Evolutionary conservation across 2,329 filamentous ascomycete species (phyloP), one percentile per base, ranked within the genome.

Genomic region (Calonectria pseudoturangicola): DNA sequence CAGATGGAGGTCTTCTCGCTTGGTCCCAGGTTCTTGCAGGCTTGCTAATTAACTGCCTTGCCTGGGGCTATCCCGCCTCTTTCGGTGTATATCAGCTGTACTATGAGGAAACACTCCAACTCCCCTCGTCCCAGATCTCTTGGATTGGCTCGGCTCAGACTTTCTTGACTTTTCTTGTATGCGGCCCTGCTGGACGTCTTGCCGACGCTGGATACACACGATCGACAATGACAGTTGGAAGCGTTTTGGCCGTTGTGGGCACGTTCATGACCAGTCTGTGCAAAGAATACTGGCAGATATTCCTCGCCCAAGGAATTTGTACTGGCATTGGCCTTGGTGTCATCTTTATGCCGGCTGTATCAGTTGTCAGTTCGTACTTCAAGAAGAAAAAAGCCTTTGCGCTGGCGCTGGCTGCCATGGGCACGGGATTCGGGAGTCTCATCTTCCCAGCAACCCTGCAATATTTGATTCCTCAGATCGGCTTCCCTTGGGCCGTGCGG

Each of bases 401-500:
- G 7, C 88, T 93, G 56, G 91, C 91, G 2, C 79, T 93, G 7
- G 89, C 90, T 2, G 90, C 91, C 2, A 88, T 87, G 6, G 92
- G 92, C 2, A 90, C 88, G 39, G 89, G 88, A 4, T 84, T 91
- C 9, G 89, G 90, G 4, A 88, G 89, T 36, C 81, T 92, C 13
- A 81, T 91, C 12, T 92, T 90, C 74, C 89, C 91, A 0, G 85
- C 89, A 13, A 85, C 87, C 18, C 89, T 93, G 77, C 87, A 91
- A 76, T 87, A 89, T 62, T 83, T 93, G 21, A 85, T 91, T 8
- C 89, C 89, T 0, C 80, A 83, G 18, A 85, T 93, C 36, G 92
- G 92, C 0, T 93, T 93, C 75, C 84, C 86, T 0, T 93, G 92
- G 91, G 88, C 91, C 0, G 91, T 92, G 3, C 86, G 93, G 9